Conservation (phyloP, 805 yeast species). For the Wickerhamiella lipophila region DNA sequence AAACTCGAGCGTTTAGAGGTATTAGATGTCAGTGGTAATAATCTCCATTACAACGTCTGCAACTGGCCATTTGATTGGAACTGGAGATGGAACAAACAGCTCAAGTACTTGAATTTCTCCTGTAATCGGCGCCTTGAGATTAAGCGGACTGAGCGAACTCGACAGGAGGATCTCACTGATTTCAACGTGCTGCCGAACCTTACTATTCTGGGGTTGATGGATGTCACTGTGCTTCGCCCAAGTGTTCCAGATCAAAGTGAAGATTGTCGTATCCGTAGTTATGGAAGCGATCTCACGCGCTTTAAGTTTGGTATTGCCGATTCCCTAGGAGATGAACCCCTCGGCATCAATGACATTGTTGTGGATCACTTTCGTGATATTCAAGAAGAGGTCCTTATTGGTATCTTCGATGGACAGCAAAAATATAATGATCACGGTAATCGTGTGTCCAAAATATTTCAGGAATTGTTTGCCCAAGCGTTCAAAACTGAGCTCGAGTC, state of each 20-base stretch:
- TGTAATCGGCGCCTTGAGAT: constrained; percentile 90
- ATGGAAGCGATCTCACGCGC: constrained; percentile 63
- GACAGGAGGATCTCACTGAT: constrained; percentile 35
- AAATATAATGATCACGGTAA: constrained; percentile 33
- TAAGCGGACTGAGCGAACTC: constrained; percentile 23
- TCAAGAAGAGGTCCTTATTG: constrained; percentile 66
- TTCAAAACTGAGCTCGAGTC: constrained; percentile 54
- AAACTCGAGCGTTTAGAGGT: constrained; percentile 50
- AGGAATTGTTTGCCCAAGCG: constrained; percentile 52
- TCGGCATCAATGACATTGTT: constrained; percentile 73
- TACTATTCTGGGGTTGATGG: constrained; percentile 76
- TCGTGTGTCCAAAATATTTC: constrained; percentile 52
- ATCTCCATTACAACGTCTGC: constrained; percentile 78
- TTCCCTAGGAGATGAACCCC: constrained; percentile 51
- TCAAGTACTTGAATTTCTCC: constrained; percentile 74
- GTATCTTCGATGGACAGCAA: constrained; percentile 69
- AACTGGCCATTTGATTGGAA: constrained; percentile 97
- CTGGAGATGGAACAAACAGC: constrained; percentile 73
- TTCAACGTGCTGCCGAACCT: constrained; percentile 63
- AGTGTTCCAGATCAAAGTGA: constrained; percentile 79
- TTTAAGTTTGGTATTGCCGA: constrained; percentile 90
- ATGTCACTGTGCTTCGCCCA: constrained; percentile 82
- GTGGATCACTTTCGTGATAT: constrained; percentile 78
- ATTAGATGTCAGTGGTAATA: constrained; percentile 84
- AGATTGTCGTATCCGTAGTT: constrained; percentile 76